Base-by-base conservation (phyloP, 2,329 filamentous ascomycete species). In the Pseudocercospora ulei region DNA sequence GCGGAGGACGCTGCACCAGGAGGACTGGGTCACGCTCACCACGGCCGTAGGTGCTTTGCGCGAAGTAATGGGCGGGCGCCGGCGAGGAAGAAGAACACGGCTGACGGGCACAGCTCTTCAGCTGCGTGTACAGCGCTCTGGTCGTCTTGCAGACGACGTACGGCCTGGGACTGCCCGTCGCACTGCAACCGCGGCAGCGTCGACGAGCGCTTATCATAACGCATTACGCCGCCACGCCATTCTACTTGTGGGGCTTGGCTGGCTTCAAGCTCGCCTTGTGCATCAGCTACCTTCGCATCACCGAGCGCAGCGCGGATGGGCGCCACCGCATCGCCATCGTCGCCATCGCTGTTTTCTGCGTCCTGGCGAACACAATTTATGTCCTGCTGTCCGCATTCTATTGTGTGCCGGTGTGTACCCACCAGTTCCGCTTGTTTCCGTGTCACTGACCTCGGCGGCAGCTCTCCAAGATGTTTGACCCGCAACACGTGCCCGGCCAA, bases 401-500 rank as follows among this genome's bases (percentile, higher is more conserved):
- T 18, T 48, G 45, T 26, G 25, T 35, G 7, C 45, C 45, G 19
- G 45, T 48, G 35, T 17, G 39, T 28, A 2, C 5, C 19, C 2
- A 13, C 2, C 33, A 3, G 8, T 0, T 35, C 13, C 13, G 1
- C 3, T 7, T 1, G 5, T 12, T n/a, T 7, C 16, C 11, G n/a
- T 16, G 11, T 7, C 18, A 7, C 42, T 48, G 26, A 47, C 27
- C 25, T 12, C 13, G 1, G 2, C 19, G 11, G 2, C 26, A 48
- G 46, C 26, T 48, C 5, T 26, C 38, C 11, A 43, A 43, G 18
- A 46, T 48, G 30, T 41, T 48, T 16, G 43, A 48, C 7, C 23
- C 37, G 9, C 14, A 19, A 7, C 66, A 86, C 1, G 78, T 95
- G 29, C 84, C 94, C 54, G 86, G 84, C 17, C 81, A 73, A 41